Conservation (phyloP, 176 grass and related monocot species). For the Aegilops umbellulata region DNA sequence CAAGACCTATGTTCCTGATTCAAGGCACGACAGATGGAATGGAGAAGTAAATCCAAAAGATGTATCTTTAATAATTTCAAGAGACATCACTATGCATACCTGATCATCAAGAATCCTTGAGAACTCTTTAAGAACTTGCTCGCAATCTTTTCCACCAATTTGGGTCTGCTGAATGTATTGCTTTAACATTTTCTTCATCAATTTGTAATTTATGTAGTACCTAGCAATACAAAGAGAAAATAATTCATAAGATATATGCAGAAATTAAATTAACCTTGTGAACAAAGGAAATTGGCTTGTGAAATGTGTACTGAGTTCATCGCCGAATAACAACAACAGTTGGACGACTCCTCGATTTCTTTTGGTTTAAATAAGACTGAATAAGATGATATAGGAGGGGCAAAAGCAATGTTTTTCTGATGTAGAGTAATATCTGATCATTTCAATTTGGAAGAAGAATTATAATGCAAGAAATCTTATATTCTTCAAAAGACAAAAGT, state of each 20-base stretch:
- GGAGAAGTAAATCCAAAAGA: not conserved
- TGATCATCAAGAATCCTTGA: conserved; percentile 94
- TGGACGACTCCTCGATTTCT: too few relatives aligned
- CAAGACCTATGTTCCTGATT: not conserved
- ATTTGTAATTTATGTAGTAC: conserved; percentile 95
- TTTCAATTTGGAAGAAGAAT: too few relatives aligned
- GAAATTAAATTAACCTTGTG: not conserved
- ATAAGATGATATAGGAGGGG: too few relatives aligned
- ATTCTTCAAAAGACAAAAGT: too few relatives aligned
- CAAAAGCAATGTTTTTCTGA: too few relatives aligned
- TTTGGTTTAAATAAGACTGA: too few relatives aligned
- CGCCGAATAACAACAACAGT: too few relatives aligned
- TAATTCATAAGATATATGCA: conserved; percentile 4
- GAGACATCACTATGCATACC: conserved; percentile 38
- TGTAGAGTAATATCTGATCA: too few relatives aligned
- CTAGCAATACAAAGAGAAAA: conserved; percentile 41
- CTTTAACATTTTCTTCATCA: conserved; percentile 96
- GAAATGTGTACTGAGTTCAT: too few relatives aligned
- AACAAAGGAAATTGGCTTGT: not conserved
- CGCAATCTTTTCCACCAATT: conserved; percentile 62
- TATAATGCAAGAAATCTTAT: too few relatives aligned
- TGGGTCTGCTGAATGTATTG: conserved; percentile 74
- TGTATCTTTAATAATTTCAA: conserved; percentile 16
- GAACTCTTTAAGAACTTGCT: conserved; percentile 86
- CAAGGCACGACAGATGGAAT: not conserved